Conservation (phyloP, 2,329 filamentous ascomycete species). For the Pseudogymnoascus sp. region DNA sequence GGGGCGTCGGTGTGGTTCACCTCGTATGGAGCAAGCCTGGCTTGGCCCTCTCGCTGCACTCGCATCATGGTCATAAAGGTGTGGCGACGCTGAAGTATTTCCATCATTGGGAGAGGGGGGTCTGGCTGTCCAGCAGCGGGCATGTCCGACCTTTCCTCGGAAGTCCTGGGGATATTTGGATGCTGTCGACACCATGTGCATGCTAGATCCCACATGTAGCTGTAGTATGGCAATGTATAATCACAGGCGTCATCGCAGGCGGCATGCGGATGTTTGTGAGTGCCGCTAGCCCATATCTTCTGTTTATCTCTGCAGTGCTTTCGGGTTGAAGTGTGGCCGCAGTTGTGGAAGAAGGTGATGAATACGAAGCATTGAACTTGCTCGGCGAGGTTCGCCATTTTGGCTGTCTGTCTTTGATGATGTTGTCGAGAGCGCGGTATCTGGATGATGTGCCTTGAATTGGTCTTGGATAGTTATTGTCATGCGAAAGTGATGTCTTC, state of each 20-base stretch:
- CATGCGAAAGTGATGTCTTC: background rate
- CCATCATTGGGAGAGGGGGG: background rate
- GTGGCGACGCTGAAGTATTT: background rate
- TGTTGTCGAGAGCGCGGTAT: background rate
- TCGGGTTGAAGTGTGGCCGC: background rate
- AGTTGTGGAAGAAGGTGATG: constrained; percentile 8
- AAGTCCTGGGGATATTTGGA: background rate
- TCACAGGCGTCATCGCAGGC: background rate
- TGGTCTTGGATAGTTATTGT: background rate
- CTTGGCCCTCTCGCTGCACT: background rate
- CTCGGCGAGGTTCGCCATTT: background rate
- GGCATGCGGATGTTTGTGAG: background rate
- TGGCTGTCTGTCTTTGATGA: background rate
- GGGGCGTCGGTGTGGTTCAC: background rate
- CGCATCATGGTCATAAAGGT: background rate
- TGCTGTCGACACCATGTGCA: constrained; percentile 1
- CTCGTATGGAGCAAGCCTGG: background rate
- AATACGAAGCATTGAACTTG: background rate
- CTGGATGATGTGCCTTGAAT: background rate
- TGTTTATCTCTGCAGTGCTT: background rate
- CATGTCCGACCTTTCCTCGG: background rate
- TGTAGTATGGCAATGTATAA: background rate
- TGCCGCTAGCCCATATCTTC: background rate
- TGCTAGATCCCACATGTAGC: background rate
- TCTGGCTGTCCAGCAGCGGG: background rate